Evolutionary conservation across 345 rosid species (phyloP).

Genomic region (Eucalyptus tenuipes): DNA sequence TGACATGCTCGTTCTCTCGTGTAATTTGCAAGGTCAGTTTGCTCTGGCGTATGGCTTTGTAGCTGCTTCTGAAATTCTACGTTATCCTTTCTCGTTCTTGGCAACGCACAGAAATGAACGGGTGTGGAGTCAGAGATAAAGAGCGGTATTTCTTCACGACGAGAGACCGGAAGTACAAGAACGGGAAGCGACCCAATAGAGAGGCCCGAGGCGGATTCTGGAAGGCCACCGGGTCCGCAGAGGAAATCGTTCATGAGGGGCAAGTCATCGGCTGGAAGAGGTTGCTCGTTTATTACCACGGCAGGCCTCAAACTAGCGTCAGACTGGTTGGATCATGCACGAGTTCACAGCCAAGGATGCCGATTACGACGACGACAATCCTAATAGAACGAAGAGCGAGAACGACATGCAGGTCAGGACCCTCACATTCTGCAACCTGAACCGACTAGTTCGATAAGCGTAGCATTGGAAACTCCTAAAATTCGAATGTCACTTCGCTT

Average conservation of each 20-base stretch:
- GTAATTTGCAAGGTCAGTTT: not conserved
- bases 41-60: not conserved
- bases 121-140: not conserved
- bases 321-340: not conserved
- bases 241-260: not conserved
- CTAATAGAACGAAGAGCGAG: not conserved
- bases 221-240: not conserved
- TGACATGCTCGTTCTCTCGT: not conserved
- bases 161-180: not conserved
- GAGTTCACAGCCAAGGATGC: not conserved
- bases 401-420: not conserved
- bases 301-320: not conserved
- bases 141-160: conserved; percentile 1
- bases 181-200: not conserved
- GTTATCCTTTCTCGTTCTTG: not conserved
- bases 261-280: not conserved
- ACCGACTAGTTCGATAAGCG: not conserved
- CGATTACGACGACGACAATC: not conserved
- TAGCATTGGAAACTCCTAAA: not conserved
- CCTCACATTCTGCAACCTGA: not conserved
- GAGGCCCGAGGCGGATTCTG: not conserved
- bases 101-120: not conserved
- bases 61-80: not conserved
- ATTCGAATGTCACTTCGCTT: not conserved
- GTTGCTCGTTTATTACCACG: not conserved